These are phyloP conservation scores for Filosporella fistucella DNA, from an alignment of 495 filamentous ascomycete genomes.

Conservation along the genomic window DNA sequence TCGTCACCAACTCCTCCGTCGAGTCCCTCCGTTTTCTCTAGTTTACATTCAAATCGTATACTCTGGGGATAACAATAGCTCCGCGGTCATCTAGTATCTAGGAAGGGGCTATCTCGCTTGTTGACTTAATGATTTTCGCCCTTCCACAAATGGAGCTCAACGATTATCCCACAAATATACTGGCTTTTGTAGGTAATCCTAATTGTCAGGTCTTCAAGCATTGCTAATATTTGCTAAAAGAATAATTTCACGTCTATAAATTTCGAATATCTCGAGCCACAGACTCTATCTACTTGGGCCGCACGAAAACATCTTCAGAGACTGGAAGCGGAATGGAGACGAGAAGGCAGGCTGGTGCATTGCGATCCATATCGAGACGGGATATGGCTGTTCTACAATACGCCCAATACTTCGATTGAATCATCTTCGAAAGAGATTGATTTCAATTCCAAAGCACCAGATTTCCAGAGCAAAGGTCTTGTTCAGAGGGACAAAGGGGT, in stretches of 20 bases:
- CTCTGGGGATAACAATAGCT: not conserved
- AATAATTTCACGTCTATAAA: conserved; percentile 23
- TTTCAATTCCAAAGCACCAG: not conserved
- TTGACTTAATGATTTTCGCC: conserved; percentile 6
- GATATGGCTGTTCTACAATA: conserved; percentile 46
- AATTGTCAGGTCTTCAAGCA: too few relatives aligned
- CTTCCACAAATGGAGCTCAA: conserved; percentile 22
- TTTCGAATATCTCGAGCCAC: conserved; percentile 24
- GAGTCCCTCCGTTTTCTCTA: too few relatives aligned
- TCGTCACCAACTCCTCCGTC: too few relatives aligned
- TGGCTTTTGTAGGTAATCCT: conserved; percentile 21
- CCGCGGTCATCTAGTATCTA: not conserved
- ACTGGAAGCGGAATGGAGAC: conserved; percentile 41
- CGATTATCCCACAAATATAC: conserved; percentile 27
- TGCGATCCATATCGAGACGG: conserved; percentile 41
- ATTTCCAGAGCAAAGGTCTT: conserved; percentile 32
- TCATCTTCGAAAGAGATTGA: conserved; percentile 9
- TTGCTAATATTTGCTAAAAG: conserved; percentile 11
- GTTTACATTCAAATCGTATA: not conserved
- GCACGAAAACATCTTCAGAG: conserved; percentile 20
- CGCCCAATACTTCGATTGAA: conserved; percentile 27
- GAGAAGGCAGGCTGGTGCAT: conserved; percentile 44
- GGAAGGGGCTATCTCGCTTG: not conserved
- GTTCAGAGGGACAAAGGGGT: conserved; percentile 36
- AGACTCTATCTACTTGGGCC: conserved; percentile 1